Base-by-base conservation (phyloP, 306 rosid species). In the Crataegus laevigata region DNA sequence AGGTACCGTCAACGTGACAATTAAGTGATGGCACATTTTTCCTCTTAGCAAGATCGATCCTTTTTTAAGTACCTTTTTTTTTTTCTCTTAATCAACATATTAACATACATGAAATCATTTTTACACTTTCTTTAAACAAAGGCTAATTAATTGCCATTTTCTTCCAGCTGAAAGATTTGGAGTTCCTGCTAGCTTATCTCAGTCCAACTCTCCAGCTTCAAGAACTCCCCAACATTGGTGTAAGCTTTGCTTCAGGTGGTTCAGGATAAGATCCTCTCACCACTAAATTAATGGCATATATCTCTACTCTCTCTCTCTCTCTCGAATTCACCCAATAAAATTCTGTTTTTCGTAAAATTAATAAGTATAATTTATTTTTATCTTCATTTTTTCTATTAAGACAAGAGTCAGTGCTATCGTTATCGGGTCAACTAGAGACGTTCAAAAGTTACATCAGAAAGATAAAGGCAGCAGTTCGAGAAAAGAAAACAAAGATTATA, bases 261-360 rank as follows among this genome's bases (percentile, higher is more conserved):
- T 51, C 88, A 0, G 96, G 98, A 50, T 93, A 82, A 77, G 98
- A 93, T 63, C 93, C 94, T 79, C 86, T 89, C 25, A 87, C 98
- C 17, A 17, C 94, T 30, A 8, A 83, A 72, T 3, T 87, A 66
- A 75, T 32, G 69, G 94, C 87, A 80, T 71, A 51, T 47, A 61
- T 75, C 34, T 32, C 34, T 32, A 32, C 1, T 68, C 36, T 63
- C 13, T 72, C n/a, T 34, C 42, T 34, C 55, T 47, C 6, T 38
- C 21, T 19, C 21, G 34, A 32, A 32, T 32, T 32, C 4, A 32
- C 34, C 34, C 34, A 32, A 32, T 32, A 32, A 32, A 32, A 32
- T 32, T 3, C 34, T 51, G 25, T 14, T 54, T 28, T 11, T 10
- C 15, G 26, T 9, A 54, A 6, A 58, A 32, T 32, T 32, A 32